phyloP scores from a whole-genome alignment of 345 rosid species.

The Salix purpurea region DNA sequence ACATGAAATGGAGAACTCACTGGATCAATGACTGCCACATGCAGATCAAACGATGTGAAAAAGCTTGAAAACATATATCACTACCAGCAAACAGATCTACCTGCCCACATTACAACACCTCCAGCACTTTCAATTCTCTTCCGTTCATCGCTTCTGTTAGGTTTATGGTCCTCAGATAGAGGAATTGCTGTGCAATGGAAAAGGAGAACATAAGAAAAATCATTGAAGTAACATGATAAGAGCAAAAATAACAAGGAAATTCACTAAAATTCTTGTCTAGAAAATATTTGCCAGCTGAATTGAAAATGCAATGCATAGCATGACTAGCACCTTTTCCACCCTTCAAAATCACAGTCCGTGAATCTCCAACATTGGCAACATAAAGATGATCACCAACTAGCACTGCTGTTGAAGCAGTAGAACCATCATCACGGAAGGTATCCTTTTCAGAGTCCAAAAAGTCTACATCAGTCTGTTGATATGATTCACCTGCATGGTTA shows the following conservation, averaged over 20 bases:
- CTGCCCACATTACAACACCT: constrained; percentile 98
- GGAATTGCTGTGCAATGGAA: constrained; percentile 38
- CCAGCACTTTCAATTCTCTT: constrained; percentile 96
- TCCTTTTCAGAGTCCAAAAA: constrained; percentile 83
- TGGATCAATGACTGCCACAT: not conserved
- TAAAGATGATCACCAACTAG: constrained; percentile 82
- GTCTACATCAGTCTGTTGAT: constrained; percentile 77
- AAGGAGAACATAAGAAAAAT: not conserved
- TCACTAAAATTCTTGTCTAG: not conserved
- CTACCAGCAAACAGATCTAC: constrained; percentile 31
- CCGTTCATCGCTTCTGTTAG: constrained; percentile 96
- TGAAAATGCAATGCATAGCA: not conserved
- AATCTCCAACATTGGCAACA: constrained; percentile 99
- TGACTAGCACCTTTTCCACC: constrained; percentile 69
- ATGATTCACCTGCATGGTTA: constrained; percentile 72
- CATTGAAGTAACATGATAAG: not conserved
- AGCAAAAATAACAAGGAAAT: not conserved
- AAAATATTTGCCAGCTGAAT: not conserved
- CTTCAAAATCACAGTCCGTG: constrained; percentile 85
- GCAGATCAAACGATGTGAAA: not conserved
- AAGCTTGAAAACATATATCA: constrained; percentile 4
- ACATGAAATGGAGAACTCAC: not conserved
- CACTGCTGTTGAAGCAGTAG: constrained; percentile 96
- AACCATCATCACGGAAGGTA: constrained; percentile 86
- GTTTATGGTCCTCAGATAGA: constrained; percentile 98